A percentile compares a stretch with the other conserved stretches of the same genome.
These are phyloP conservation scores for Didymella sp. DNA, from an alignment of 2,329 filamentous ascomycete genomes.

Conservation along the genomic window DNA sequence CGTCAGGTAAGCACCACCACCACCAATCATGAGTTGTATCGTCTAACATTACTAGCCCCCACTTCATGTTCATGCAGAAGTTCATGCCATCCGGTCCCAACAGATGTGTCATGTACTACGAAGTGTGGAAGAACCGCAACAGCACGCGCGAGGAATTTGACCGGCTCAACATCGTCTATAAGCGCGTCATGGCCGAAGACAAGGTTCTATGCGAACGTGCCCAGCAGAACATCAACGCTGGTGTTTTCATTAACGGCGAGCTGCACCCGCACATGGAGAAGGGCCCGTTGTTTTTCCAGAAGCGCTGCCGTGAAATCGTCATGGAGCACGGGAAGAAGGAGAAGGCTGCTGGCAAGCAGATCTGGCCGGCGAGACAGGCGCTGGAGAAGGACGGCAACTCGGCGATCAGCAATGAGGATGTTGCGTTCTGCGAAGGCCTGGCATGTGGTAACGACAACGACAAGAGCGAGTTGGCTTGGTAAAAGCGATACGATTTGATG, in stretches of 20 bases:
- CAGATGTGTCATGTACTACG: slow-evolving; percentile 65
- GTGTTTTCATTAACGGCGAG: slow-evolving; percentile 68
- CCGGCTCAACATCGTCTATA: slow-evolving; percentile 66
- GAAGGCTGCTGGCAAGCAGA: slow-evolving; percentile 54
- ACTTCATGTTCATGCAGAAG: slow-evolving; percentile 70
- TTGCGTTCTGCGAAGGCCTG: slow-evolving; percentile 39
- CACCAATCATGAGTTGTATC: neutral
- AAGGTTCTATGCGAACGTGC: slow-evolving; percentile 66
- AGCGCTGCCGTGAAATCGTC: slow-evolving; percentile 57
- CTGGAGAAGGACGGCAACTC: slow-evolving; percentile 27
- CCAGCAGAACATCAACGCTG: slow-evolving; percentile 67
- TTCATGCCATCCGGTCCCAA: slow-evolving; percentile 64
- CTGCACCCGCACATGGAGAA: slow-evolving; percentile 68
- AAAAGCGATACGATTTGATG: slow-evolving; percentile 14
- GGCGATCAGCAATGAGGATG: slow-evolving; percentile 34
- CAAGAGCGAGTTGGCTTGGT: slow-evolving; percentile 40
- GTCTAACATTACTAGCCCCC: slow-evolving; percentile 26
- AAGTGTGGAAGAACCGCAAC: slow-evolving; percentile 68
- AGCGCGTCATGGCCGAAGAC: slow-evolving; percentile 69
- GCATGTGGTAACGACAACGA: slow-evolving; percentile 37
- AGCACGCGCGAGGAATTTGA: slow-evolving; percentile 66
- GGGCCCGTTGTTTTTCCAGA: slow-evolving; percentile 65
- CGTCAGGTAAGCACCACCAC: slow-evolving; percentile 31
- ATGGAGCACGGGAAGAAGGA: slow-evolving; percentile 58
- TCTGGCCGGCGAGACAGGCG: slow-evolving; percentile 60